These are phyloP conservation scores for Macrolepiota fuliginosa DNA, from an alignment of 768 basidiomycete genomes.

Conservation along the genomic window DNA sequence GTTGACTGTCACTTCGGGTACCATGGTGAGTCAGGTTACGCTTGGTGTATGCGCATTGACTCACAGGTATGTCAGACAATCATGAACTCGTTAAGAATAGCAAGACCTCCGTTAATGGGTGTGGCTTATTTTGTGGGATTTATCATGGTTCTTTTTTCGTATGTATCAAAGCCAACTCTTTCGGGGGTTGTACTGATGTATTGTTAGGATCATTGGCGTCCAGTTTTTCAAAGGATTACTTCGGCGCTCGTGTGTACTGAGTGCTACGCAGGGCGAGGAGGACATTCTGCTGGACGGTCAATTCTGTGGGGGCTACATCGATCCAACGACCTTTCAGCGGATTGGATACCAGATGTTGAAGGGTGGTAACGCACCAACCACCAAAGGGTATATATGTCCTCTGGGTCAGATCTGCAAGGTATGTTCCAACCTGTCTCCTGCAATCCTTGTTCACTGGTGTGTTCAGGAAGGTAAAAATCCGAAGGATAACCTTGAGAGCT, in stretches of 20 bases:
- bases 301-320: constrained; percentile 80
- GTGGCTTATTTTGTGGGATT: constrained; percentile 92
- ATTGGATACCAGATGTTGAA: constrained; percentile 35
- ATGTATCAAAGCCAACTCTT: constrained; percentile 22
- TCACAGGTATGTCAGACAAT: constrained; percentile 33
- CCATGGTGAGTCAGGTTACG: constrained; percentile 57
- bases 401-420: constrained; percentile 82
- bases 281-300: constrained; percentile 46
- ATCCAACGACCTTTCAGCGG: constrained; percentile 49
- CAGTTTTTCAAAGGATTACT: constrained; percentile 90
- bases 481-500: constrained; percentile 62
- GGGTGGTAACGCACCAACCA: constrained; percentile 19
- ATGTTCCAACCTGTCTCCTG: neutral
- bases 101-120: constrained; percentile 84
- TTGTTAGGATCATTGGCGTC: constrained; percentile 80
- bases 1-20: constrained; percentile 86
- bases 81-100: constrained; percentile 24
- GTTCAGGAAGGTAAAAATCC: constrained; percentile 70
- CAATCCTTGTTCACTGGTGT: neutral
- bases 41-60: constrained; percentile 4
- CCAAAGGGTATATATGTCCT: constrained; percentile 91
- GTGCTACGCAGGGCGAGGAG: constrained; percentile 51
- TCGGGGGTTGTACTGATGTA: neutral
- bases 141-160: constrained; percentile 88
- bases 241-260: constrained; percentile 58